Evolutionary conservation across 805 yeast species (phyloP).

Genomic region (Lachancea fermentati): DNA sequence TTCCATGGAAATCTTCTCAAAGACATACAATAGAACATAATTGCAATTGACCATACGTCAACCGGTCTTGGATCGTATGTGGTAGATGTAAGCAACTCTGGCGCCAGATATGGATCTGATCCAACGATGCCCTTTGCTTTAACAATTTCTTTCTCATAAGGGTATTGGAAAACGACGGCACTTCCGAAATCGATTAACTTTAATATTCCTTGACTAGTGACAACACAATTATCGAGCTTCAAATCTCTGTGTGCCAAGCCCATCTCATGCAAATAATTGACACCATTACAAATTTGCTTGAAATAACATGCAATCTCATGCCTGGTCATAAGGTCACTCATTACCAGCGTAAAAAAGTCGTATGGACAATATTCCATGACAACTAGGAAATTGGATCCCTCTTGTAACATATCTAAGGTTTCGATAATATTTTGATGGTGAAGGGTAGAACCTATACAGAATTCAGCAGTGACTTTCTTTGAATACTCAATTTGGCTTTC

Average conservation of each 20-base stretch:
- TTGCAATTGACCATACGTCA: conserved; percentile 92
- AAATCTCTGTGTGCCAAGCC: conserved; percentile 93
- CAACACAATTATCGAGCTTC: conserved; percentile 91
- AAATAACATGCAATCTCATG: conserved; percentile 76
- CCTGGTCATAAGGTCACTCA: conserved; percentile 74
- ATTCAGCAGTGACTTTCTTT: conserved; percentile 77
- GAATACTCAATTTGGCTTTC: conserved; percentile 68
- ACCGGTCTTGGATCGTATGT: conserved; percentile 79
- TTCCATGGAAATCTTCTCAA: conserved; percentile 93
- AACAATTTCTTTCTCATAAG: conserved; percentile 50
- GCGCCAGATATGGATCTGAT: conserved; percentile 92
- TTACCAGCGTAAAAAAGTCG: conserved; percentile 89
- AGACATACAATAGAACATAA: conserved; percentile 86
- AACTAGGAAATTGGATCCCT: conserved; percentile 55
- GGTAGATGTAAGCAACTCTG: conserved; percentile 63
- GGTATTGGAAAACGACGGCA: conserved; percentile 74
- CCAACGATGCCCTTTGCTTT: conserved; percentile 86
- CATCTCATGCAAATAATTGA: conserved; percentile 64
- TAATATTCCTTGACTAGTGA: conserved; percentile 63
- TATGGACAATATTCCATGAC: conserved; percentile 92
- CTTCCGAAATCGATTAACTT: conserved; percentile 93
- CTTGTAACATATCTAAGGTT: conserved; percentile 74
- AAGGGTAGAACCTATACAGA: conserved; percentile 70
- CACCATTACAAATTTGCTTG: conserved; percentile 74
- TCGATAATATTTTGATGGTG: conserved; percentile 76